Base-by-base conservation (phyloP, 2,329 filamentous ascomycete species). In the Penicillium decumbens region DNA sequence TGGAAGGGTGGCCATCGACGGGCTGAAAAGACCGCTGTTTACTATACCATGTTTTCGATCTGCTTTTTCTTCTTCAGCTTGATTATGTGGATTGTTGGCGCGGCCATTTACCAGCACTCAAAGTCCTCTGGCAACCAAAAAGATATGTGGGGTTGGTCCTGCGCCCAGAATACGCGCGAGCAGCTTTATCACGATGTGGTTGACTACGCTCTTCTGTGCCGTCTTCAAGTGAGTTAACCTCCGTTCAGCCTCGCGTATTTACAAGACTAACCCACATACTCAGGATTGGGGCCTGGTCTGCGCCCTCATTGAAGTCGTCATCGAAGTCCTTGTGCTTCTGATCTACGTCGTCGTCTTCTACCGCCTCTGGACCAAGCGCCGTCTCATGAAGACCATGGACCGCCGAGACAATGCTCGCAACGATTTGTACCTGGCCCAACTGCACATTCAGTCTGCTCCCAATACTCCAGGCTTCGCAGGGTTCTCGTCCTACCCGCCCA, bases 71-170 rank as follows among this genome's bases (percentile, higher is more conserved):
- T 93, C 66, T 85, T 95, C 72, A 93, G 87, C 68, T 86, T 95
- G 70, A 74, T 95, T 64, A 88, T 98, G 78, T 98, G 93, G 93
- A 84, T 85, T 47, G 77, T 93, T 29, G 90, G 89, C 28, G 91
- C 91, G 33, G 89, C 85, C 50, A 74, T 95, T 49, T 81, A 96
- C 63, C 90, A 97, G 68, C 81, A 87, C 62, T 83, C 83, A 49
- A 87, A 85, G 68, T 80, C 83, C 63, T 87, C 80, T 65, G 82
- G 82, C 65, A 75, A 82, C 57, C 88, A 87, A 65, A 83, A 95
- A 71, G 93, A 98, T 71, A 82, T 98, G 72, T 98, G 93, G 93
- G 91, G 92, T 51, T 98, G 93, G 93, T 83, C 89, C n/a, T 98
- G 93, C 71, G 86, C 91, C 49, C 81, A 95, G 64, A 97, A 96